Percentiles rank a stretch among this genome's conserved stretches.
phyloP scores from a whole-genome alignment of 768 basidiomycete species.

The Hypsizygus marmoreus region DNA sequence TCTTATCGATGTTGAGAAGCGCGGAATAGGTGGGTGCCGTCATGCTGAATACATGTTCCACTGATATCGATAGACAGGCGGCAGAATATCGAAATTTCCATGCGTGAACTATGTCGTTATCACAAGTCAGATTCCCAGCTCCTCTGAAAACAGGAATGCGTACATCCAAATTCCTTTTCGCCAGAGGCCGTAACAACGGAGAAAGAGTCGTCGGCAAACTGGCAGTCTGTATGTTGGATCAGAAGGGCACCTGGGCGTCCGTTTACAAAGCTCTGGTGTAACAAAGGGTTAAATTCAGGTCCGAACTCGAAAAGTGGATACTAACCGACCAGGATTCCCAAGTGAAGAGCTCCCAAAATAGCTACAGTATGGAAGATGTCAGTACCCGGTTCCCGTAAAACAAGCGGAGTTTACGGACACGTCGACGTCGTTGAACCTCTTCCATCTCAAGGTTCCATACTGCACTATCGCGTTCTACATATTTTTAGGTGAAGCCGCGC shows the following conservation, averaged over 20 bases:
- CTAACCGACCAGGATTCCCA: conserved; percentile 53
- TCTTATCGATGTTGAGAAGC: conserved; percentile 50
- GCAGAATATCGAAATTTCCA: conserved; percentile 51
- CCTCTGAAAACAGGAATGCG: conserved; percentile 18
- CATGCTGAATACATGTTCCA: conserved; percentile 43
- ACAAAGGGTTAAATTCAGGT: conserved; percentile 2
- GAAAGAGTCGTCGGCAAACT: conserved; percentile 49
- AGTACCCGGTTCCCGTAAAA: not conserved
- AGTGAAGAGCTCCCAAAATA: conserved; percentile 57
- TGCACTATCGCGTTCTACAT: conserved; percentile 51
- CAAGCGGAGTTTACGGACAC: conserved; percentile 17
- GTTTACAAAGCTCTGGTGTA: conserved; percentile 43
- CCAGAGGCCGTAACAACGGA: conserved; percentile 31
- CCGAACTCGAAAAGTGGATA: conserved; percentile 7
- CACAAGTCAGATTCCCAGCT: not conserved
- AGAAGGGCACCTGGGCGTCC: conserved; percentile 51
- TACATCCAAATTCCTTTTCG: conserved; percentile 45
- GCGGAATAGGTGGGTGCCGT: conserved; percentile 41
- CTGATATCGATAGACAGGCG: conserved; percentile 43
- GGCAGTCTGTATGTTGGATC: conserved; percentile 52
- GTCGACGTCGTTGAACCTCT: conserved; percentile 49
- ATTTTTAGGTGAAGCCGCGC: not conserved
- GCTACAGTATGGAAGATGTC: conserved; percentile 18
- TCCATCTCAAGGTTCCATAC: conserved; percentile 46
- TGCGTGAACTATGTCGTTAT: conserved; percentile 33